phyloP scores from a whole-genome alignment of 2,329 filamentous ascomycete species.

The Tolypocladium ovalisporum region DNA sequence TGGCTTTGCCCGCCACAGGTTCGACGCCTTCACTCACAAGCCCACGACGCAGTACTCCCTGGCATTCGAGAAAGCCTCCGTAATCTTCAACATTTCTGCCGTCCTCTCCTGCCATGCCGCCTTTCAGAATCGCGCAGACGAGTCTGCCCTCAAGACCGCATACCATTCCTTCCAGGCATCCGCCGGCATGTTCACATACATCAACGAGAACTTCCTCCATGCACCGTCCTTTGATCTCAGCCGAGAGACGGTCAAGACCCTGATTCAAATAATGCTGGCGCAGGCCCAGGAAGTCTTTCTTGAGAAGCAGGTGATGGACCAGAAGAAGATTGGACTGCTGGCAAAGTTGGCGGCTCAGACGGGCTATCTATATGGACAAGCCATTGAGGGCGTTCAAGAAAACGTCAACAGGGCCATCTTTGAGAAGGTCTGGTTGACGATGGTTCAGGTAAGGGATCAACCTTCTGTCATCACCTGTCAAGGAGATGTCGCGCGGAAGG shows the following conservation, averaged over 20 bases:
- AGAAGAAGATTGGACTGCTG: slow-evolving; percentile 83
- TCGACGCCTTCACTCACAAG: slow-evolving; percentile 98
- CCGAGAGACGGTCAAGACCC: slow-evolving; percentile 85
- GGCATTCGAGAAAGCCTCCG: slow-evolving; percentile 95
- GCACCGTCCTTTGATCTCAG: slow-evolving; percentile 94
- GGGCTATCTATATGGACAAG: slow-evolving; percentile 77
- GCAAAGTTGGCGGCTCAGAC: slow-evolving; percentile 92
- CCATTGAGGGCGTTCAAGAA: slow-evolving; percentile 81
- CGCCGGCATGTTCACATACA: slow-evolving; percentile 99
- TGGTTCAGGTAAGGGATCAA: slow-evolving; percentile 54
- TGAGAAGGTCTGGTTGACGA: slow-evolving; percentile 82
- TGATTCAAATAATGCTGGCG: slow-evolving; percentile 87
- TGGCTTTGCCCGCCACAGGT: slow-evolving; percentile 46
- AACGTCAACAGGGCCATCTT: slow-evolving; percentile 87
- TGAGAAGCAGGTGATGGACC: slow-evolving; percentile 87
- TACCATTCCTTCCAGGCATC: slow-evolving; percentile 98
- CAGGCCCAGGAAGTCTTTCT: slow-evolving; percentile 96
- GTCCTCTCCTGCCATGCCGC: slow-evolving; percentile 94
- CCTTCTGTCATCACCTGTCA: not conserved
- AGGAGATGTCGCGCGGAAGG: not conserved
- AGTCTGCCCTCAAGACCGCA: slow-evolving; percentile 85
- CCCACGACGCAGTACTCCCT: slow-evolving; percentile 94
- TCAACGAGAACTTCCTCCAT: slow-evolving; percentile 98
- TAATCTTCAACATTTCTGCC: slow-evolving; percentile 98
- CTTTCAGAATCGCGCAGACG: slow-evolving; percentile 82